Evolutionary conservation across 1,139 yeast genomes (phyloP).

Genomic region (Suhomyces kunorum): DNA sequence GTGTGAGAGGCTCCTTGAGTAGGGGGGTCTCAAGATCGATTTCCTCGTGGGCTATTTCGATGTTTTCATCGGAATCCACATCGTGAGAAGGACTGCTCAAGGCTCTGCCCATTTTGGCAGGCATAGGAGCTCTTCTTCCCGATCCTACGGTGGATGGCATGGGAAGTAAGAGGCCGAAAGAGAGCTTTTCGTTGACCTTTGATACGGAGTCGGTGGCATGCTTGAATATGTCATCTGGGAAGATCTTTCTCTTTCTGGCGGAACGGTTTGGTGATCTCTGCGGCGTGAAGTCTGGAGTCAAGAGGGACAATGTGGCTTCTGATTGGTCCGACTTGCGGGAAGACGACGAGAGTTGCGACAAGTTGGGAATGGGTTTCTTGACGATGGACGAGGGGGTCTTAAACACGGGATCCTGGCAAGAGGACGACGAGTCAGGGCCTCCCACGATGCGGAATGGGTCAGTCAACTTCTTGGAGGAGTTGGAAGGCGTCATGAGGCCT

Average conservation of each 20-base stretch:
- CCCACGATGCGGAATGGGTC: constrained; percentile 9
- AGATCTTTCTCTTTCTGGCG: constrained; percentile 17
- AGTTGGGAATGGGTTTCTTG: constrained; percentile 13
- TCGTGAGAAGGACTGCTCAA: constrained; percentile 5
- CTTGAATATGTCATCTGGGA: constrained; percentile 20
- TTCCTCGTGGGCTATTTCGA: constrained; percentile 20
- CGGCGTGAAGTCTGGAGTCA: constrained; percentile 42
- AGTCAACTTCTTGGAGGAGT: constrained; percentile 13
- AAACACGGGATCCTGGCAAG: constrained; percentile 9
- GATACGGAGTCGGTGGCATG: constrained; percentile 12
- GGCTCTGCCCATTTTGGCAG: constrained; percentile 4
- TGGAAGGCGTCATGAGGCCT: constrained; percentile 15
- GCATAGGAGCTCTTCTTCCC: constrained; percentile 28
- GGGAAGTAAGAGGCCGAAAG: constrained; percentile 39
- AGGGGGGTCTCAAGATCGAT: constrained; percentile 9
- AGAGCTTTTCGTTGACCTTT: constrained; percentile 13
- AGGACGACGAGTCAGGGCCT: background rate
- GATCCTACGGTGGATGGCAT: constrained; percentile 46
- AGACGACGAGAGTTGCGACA: constrained; percentile 1
- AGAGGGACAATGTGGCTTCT: constrained; percentile 17
- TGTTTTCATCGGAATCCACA: constrained; percentile 6
- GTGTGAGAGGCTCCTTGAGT: constrained; percentile 27
- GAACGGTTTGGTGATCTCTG: constrained; percentile 22
- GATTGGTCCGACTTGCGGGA: background rate
- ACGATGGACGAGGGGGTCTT: constrained; percentile 17